phyloP scores from a whole-genome alignment of 1,284 basidiomycete species.

The Lignosus rhinocerotis region DNA sequence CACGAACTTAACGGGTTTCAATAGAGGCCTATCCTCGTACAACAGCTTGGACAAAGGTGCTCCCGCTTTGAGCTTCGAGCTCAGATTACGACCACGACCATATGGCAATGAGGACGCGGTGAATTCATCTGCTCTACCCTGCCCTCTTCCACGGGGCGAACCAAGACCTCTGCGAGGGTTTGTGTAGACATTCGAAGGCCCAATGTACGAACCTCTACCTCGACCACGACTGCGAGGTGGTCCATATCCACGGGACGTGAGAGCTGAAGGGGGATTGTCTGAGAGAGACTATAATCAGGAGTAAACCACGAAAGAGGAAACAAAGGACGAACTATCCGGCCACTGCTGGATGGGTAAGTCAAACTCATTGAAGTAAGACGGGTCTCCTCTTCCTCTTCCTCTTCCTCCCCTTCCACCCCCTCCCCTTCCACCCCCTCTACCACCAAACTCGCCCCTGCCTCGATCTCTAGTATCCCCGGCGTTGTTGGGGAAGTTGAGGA shows the following conservation, averaged over 20 bases:
- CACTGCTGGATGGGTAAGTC: constrained; percentile 35
- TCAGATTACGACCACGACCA: constrained; percentile 28
- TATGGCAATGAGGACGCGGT: constrained; percentile 1
- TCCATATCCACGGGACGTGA: constrained; percentile 1
- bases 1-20: constrained; percentile 70
- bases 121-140: constrained; percentile 24
- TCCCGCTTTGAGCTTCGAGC: constrained; percentile 30
- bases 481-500: constrained; percentile 10
- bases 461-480: constrained; percentile 10
- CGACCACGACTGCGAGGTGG: constrained; percentile 3
- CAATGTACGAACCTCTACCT: constrained; percentile 15
- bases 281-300: neutral
- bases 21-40: constrained; percentile 56
- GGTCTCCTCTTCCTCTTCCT: constrained; percentile 27
- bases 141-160: constrained; percentile 23
- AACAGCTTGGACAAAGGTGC: constrained; percentile 58
- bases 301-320: too few relatives aligned
- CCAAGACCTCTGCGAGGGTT: constrained; percentile 15
- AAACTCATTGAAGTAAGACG: constrained; percentile 25
- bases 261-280: constrained; percentile 18
- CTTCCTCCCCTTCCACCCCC: constrained; percentile 23
- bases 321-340: constrained; percentile 27
- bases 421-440: constrained; percentile 23
- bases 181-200: constrained; percentile 2
- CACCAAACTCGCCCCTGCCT: constrained; percentile 28